Conservation (phyloP, 805 yeast genomes). For the Nakazawaea siamensis region DNA sequence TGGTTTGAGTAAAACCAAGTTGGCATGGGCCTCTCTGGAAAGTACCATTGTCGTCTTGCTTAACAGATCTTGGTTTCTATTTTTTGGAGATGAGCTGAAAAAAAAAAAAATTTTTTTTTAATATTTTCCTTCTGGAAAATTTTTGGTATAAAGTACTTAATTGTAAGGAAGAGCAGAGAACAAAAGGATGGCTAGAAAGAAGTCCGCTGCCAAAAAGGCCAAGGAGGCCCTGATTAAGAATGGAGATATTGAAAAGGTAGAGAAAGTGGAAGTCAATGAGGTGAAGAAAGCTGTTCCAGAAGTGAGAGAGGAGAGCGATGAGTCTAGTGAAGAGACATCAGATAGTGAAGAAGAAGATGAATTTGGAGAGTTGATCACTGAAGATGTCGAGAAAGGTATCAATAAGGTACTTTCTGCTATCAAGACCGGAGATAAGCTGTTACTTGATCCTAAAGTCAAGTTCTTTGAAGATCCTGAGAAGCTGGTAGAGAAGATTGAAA, state of each 20-base stretch:
- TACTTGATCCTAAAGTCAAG: conserved; percentile 59
- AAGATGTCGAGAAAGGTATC: conserved; percentile 76
- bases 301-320: background rate
- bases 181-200: conserved; percentile 78
- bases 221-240: conserved; percentile 20
- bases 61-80: too few relatives aligned
- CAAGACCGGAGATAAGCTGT: conserved; percentile 52
- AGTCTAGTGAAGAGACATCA: conserved; percentile 22
- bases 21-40: background rate
- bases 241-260: too few relatives aligned
- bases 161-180: background rate
- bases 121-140: background rate
- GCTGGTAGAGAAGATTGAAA: conserved; percentile 19
- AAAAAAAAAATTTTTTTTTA: background rate
- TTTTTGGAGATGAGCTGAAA: background rate
- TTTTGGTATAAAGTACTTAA: background rate
- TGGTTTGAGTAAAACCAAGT: background rate
- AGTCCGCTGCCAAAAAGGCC: conserved; percentile 73
- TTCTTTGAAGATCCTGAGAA: conserved; percentile 67
- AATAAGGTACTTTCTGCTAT: conserved; percentile 64
- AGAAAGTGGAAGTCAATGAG: background rate
- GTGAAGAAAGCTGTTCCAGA: background rate
- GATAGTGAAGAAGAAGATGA: conserved; percentile 81
- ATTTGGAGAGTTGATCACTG: conserved; percentile 79
- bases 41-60: background rate